These are phyloP conservation scores for Scedosporium minutisporum DNA, from an alignment of 2,329 filamentous ascomycete genomes.

Conservation along the genomic window DNA sequence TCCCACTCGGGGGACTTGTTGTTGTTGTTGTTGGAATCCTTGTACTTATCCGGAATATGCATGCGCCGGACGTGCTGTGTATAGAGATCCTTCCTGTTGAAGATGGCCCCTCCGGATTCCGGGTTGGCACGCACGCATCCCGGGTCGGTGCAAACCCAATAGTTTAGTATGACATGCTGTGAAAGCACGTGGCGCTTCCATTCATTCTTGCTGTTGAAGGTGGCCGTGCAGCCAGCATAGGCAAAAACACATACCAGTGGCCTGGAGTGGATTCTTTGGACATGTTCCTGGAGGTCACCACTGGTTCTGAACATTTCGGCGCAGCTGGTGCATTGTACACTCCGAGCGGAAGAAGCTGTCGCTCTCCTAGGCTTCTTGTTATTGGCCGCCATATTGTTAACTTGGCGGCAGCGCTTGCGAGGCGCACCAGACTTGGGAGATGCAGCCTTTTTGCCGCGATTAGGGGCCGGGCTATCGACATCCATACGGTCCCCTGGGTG, in stretches of 20 bases:
- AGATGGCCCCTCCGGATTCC: slow-evolving; percentile 38
- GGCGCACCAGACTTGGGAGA: not conserved
- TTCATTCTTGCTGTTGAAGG: slow-evolving; percentile 79
- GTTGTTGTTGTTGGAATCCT: slow-evolving; percentile 27
- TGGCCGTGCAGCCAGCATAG: slow-evolving; percentile 63
- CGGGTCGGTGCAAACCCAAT: slow-evolving; percentile 67
- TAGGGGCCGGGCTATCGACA: not conserved
- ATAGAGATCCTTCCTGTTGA: slow-evolving; percentile 89
- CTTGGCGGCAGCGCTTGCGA: not conserved
- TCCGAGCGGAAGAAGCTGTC: too few species aligned
- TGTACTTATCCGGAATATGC: slow-evolving; percentile 50
- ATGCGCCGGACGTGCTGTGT: slow-evolving; percentile 81
- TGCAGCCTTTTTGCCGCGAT: not conserved
- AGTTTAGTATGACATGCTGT: slow-evolving; percentile 66
- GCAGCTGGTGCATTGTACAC: slow-evolving; percentile 1
- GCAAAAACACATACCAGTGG: slow-evolving; percentile 71
- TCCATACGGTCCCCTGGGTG: not conserved
- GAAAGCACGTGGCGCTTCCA: slow-evolving; percentile 86
- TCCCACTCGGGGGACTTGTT: slow-evolving; percentile 26
- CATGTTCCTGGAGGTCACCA: slow-evolving; percentile 35
- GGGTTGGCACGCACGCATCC: slow-evolving; percentile 30
- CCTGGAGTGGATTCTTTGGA: slow-evolving; percentile 43
- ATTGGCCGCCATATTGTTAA: not conserved
- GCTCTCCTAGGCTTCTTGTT: not conserved
- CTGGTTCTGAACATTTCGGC: slow-evolving; percentile 33